A percentile compares a stretch with the other conserved stretches of the same genome.
These are phyloP conservation scores for Lantana camara DNA, from an alignment of 257 asterid genomes.

Conservation along the genomic window DNA sequence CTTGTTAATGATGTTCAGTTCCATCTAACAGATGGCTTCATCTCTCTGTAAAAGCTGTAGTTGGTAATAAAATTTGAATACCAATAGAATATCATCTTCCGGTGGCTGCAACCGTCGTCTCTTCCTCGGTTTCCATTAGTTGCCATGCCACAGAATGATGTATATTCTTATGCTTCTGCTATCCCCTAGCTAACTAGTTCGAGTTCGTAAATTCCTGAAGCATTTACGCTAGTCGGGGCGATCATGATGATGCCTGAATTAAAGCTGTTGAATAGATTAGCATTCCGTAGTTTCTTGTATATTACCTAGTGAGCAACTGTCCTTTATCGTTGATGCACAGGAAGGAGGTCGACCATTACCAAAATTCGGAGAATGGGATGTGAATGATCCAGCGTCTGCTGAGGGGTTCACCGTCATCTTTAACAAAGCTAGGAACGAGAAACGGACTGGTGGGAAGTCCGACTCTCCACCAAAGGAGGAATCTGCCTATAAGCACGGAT, in stretches of 20 bases:
- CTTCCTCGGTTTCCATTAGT: no score
- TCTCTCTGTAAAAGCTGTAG: no score
- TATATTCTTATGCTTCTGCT: background rate
- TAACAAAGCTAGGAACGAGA: conserved; percentile 66
- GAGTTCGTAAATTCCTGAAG: background rate
- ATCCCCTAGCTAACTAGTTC: background rate
- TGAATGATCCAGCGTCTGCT: conserved; percentile 68
- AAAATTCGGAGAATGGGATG: conserved; percentile 80
- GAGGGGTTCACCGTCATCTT: conserved; percentile 76
- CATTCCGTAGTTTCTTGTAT: background rate
- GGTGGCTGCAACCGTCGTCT: no score
- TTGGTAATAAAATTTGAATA: no score
- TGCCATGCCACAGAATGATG: no score
- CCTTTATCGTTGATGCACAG: conserved; percentile 24
- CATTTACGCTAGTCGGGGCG: no score
- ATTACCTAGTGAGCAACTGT: background rate
- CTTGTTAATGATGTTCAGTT: no score
- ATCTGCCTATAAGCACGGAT: conserved; percentile 44
- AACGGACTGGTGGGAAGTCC: conserved; percentile 55
- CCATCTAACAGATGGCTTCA: no score
- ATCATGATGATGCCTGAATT: background rate
- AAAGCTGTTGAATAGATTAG: background rate
- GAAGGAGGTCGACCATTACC: conserved; percentile 62
- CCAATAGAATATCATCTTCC: no score
- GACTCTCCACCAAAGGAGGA: conserved; percentile 58